Evolutionary conservation across 805 yeast genomes (phyloP), one percentile per base, ranked within the genome.

Genomic region (Komagataella ulmi): DNA sequence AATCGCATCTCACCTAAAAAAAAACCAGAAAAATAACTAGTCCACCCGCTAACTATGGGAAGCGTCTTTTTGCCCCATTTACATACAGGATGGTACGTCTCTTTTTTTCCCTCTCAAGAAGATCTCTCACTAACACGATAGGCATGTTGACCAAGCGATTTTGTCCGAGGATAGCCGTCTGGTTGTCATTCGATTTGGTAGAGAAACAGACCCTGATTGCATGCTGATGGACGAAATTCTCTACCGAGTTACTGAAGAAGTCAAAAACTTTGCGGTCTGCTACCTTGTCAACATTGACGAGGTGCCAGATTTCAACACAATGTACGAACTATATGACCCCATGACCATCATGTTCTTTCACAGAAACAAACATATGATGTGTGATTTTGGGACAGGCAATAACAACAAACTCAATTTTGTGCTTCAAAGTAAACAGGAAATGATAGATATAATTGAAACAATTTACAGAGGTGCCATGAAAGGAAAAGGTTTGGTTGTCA

Each of bases 131-230:
- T 30, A 30, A 30, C 40, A 30, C 14, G 40, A 8, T 14, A 62
- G 69, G 97, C 99, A 93, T 61, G 98, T 93, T 36, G 99, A 93
- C 67, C 98, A 93, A 63, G 96, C 99, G 6, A 93, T 93, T 44
- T 72, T 93, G 19, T 80, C 88, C 6, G 99, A 93, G 61, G 95
- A 86, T 53, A 96, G 88, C 50, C 69, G 96, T 53, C 66, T 93
- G 6, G 97, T 93, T 23, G 83, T 90, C 8, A 79, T 93, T 17
- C 72, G 99, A 44, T 93, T 93, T 64, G 99, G 99, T 1, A 70
- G 84, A 46, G 96, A 86, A 55, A 66, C 72, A 51, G 87, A 85
- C 56, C 74, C 77, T 49, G 86, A 83, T 47, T 88, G 97, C 61
- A 83, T 89, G 89, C 68, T 80, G 47, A 88, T 91, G 85, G 99